Conservation (phyloP, 129 eudicot genomes). For the Deinandra increscens region DNA sequence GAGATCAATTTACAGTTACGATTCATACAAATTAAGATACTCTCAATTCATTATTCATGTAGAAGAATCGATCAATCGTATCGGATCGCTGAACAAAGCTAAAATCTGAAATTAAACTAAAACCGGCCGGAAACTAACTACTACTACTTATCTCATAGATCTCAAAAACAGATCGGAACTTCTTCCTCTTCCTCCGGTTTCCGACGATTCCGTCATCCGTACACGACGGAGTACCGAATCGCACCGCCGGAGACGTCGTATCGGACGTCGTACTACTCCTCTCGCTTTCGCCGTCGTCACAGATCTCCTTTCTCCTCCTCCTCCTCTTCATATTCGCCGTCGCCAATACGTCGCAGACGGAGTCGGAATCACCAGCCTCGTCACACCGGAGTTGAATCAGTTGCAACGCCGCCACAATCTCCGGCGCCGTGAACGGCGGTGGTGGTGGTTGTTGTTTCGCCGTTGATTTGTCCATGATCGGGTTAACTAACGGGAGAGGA, state of each 20-base stretch:
- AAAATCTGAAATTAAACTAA: too few relatives aligned
- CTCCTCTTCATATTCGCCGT: background rate
- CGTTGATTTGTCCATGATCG: conserved; percentile 16
- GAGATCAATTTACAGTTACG: too few relatives aligned
- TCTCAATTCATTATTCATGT: too few relatives aligned
- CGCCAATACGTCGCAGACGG: background rate
- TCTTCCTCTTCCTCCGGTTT: conserved; percentile 29
- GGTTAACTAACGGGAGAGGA: background rate
- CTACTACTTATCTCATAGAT: conserved; percentile 24
- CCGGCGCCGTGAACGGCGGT: conserved; percentile 32
- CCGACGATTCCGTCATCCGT: too few relatives aligned
- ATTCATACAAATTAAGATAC: too few relatives aligned
- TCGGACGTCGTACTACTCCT: conserved; percentile 30
- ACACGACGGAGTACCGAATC: too few relatives aligned
- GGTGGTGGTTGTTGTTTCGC: background rate
- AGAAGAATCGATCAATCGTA: too few relatives aligned
- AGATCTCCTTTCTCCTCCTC: background rate
- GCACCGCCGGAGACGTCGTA: background rate
- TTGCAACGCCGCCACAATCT: conserved; percentile 46
- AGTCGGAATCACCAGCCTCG: background rate
- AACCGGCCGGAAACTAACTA: too few relatives aligned
- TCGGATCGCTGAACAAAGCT: too few relatives aligned
- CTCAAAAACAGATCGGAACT: conserved; percentile 36
- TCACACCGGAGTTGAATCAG: conserved; percentile 41
- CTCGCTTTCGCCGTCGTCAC: conserved; percentile 32